These are phyloP conservation scores for Mycoemilia scoparia DNA, from an alignment of 192 early-diverging fungal genomes.

Conservation along the genomic window DNA sequence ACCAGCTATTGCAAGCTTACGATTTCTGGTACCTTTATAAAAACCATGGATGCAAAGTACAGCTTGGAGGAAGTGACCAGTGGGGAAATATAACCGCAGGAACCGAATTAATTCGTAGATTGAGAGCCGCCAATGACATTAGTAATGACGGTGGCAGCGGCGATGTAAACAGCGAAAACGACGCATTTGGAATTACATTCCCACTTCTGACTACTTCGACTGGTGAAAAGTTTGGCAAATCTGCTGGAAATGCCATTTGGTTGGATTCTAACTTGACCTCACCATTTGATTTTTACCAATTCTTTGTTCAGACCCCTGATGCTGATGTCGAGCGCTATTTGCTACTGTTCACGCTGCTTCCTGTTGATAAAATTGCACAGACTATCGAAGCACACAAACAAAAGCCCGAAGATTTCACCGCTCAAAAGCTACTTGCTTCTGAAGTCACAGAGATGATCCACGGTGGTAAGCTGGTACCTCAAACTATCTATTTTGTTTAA, in stretches of 20 bases:
- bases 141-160: constrained; percentile 3
- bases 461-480: constrained; percentile 45
- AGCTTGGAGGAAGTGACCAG: constrained; percentile 89
- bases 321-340: constrained; percentile 57
- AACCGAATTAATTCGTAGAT: constrained; percentile 70
- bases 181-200: constrained; percentile 69
- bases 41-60: constrained; percentile 17
- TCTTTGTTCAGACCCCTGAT: constrained; percentile 74
- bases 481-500: constrained; percentile 46
- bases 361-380: constrained; percentile 33
- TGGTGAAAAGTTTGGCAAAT: constrained; percentile 96
- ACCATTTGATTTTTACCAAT: constrained; percentile 86
- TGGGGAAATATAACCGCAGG: constrained; percentile 96
- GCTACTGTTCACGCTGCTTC: constrained; percentile 65
- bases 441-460: constrained; percentile 85
- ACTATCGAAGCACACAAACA: constrained; percentile 43
- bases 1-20: constrained; percentile 88
- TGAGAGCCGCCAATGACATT: constrained; percentile 11
- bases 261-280: constrained; percentile 61
- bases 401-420: constrained; percentile 46
- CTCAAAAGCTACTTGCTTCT: constrained; percentile 56
- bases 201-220: constrained; percentile 68
- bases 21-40: constrained; percentile 77
- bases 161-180: constrained; percentile 6
- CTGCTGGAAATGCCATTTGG: constrained; percentile 92